Conservation (phyloP, 805 yeast species). For the Deakozyma indianensis region DNA sequence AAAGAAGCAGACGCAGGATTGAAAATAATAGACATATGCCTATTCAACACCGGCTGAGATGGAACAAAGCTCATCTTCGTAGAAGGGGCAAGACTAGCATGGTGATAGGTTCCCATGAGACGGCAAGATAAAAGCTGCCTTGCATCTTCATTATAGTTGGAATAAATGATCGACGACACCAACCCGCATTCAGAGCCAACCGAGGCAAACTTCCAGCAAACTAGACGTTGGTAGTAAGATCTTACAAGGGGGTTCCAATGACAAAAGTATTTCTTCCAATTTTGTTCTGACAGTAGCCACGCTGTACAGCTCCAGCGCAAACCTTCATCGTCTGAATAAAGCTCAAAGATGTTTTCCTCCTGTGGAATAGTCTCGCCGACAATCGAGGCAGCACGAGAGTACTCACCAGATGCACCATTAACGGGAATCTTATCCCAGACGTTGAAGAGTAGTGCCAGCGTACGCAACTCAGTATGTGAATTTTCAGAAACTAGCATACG, state of each 20-base stretch:
- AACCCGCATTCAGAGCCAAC: constrained; percentile 16
- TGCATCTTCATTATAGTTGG: constrained; percentile 16
- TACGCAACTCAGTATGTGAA: constrained; percentile 46
- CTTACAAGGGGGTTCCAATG: constrained; percentile 76
- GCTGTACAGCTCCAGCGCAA: constrained; percentile 33
- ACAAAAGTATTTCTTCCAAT: constrained; percentile 46
- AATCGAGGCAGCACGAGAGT: not conserved
- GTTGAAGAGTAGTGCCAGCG: constrained; percentile 53
- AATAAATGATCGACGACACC: constrained; percentile 12
- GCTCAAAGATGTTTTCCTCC: constrained; percentile 1
- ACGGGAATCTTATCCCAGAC: constrained; percentile 48
- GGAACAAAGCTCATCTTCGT: constrained; percentile 11
- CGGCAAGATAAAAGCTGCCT: constrained; percentile 12
- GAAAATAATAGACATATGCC: constrained; percentile 14
- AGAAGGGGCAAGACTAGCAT: constrained; percentile 5
- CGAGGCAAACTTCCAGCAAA: constrained; percentile 48
- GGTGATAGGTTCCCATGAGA: constrained; percentile 9
- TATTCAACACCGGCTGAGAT: constrained; percentile 18
- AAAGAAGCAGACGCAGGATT: constrained; percentile 9
- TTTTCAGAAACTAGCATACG: constrained; percentile 51
- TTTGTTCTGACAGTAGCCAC: constrained; percentile 37
- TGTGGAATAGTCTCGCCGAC: not conserved
- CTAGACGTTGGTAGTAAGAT: constrained; percentile 47
- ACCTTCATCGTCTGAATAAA: constrained; percentile 19
- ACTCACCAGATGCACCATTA: constrained; percentile 1